These are phyloP conservation scores for Pezicula carpinea DNA, from an alignment of 2,329 filamentous ascomycete species.

Conservation along the genomic window DNA sequence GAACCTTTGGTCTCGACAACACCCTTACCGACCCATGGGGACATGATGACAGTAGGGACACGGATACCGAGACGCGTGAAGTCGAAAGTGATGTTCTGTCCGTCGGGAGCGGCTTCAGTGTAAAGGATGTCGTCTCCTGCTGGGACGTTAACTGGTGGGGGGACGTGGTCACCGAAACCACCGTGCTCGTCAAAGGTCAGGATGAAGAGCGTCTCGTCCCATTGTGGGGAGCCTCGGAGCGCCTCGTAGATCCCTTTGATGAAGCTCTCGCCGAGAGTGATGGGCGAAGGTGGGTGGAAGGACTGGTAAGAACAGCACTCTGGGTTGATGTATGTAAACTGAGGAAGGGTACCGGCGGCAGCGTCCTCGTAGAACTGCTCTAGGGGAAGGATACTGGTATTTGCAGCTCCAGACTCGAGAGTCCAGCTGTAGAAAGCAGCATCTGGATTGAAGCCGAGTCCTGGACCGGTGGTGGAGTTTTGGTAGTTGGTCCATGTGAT, in stretches of 20 bases:
- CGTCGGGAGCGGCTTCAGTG: slow-evolving; percentile 32
- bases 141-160: slow-evolving; percentile 35
- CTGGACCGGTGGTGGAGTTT: slow-evolving; percentile 32
- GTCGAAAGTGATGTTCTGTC: slow-evolving; percentile 32
- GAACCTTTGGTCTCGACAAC: slow-evolving; percentile 34
- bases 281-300: slow-evolving; percentile 39
- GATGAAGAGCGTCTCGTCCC: slow-evolving; percentile 42
- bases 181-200: slow-evolving; percentile 44
- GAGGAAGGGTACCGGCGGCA: slow-evolving; percentile 35
- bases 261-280: slow-evolving; percentile 38
- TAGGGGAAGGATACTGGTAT: slow-evolving; percentile 32
- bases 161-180: slow-evolving; percentile 42
- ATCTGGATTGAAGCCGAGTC: slow-evolving; percentile 36
- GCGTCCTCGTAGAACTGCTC: slow-evolving; percentile 41
- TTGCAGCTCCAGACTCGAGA: slow-evolving; percentile 26
- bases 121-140: slow-evolving; percentile 32
- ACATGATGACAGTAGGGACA: slow-evolving; percentile 38
- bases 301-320: slow-evolving; percentile 46
- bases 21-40: slow-evolving; percentile 38
- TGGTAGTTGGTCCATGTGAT: slow-evolving; percentile 44
- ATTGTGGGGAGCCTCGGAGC: slow-evolving; percentile 37
- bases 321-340: slow-evolving; percentile 45
- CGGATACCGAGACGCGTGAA: slow-evolving; percentile 39
- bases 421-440: slow-evolving; percentile 40
- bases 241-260: slow-evolving; percentile 43